A percentile compares a stretch with the other conserved stretches of the same genome.
These are phyloP conservation scores for Botrytis medusae DNA, from an alignment of 2,329 filamentous ascomycete genomes.

Conservation along the genomic window DNA sequence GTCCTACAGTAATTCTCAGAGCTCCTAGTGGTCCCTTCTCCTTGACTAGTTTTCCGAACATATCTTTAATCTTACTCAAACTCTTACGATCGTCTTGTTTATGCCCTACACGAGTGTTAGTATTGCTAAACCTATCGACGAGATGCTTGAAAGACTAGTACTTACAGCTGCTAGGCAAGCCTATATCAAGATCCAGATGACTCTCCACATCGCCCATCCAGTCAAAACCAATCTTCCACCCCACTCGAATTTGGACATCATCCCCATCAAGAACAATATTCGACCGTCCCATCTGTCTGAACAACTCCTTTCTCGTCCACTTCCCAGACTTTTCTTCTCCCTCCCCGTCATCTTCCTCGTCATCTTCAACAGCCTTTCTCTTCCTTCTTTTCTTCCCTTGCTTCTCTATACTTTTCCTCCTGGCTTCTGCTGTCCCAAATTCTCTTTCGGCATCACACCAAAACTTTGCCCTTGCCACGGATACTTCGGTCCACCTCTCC, in stretches of 20 bases:
- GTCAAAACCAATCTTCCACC: conserved; percentile 66
- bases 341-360: conserved; percentile 39
- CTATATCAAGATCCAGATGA: conserved; percentile 53
- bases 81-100: conserved; percentile 56
- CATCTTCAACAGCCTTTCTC: conserved; percentile 34
- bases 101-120: conserved; percentile 51
- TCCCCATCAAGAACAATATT: conserved; percentile 41
- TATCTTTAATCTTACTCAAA: conserved; percentile 56
- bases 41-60: conserved; percentile 60
- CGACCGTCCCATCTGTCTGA: conserved; percentile 55
- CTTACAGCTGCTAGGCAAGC: conserved; percentile 64
- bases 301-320: conserved; percentile 49
- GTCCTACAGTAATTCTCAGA: conserved; percentile 58
- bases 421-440: conserved; percentile 44
- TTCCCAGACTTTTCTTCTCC: conserved; percentile 25
- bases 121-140: background rate
- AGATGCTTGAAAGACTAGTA: conserved; percentile 28
- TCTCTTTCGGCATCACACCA: conserved; percentile 57
- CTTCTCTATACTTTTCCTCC: conserved; percentile 26
- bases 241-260: conserved; percentile 46
- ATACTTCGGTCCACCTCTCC: conserved; percentile 64
- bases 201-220: conserved; percentile 72
- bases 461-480: conserved; percentile 59
- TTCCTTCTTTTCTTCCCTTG: conserved; percentile 29
- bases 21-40: conserved; percentile 58